Conservation (phyloP, 1,284 basidiomycete genomes). For the Uromyces viciae-fabae region DNA sequence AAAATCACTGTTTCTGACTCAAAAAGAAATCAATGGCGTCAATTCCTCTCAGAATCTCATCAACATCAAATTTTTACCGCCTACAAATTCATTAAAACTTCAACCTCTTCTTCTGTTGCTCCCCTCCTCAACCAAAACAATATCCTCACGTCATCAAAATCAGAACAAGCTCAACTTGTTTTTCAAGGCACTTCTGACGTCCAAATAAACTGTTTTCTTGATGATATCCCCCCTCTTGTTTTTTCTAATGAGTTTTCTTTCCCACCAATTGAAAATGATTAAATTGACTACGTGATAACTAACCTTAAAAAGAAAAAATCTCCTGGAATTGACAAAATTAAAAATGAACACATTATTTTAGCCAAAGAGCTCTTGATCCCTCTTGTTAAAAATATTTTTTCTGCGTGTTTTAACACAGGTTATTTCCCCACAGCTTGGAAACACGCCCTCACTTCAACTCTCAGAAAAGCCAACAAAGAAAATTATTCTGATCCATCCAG, state of each 20-base stretch:
- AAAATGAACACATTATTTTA: background rate
- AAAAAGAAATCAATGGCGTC: slow-evolving; percentile 15
- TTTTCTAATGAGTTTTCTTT: background rate
- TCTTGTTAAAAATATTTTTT: background rate
- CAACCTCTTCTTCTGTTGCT: background rate
- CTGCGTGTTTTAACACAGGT: background rate
- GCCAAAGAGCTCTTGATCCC: background rate
- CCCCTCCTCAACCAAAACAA: background rate
- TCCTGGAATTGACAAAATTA: background rate
- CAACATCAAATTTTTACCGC: background rate
- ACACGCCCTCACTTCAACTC: background rate
- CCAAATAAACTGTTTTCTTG: background rate
- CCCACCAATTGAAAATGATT: background rate
- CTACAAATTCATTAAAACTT: background rate
- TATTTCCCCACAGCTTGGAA: background rate
- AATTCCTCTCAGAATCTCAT: background rate
- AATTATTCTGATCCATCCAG: background rate
- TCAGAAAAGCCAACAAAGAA: background rate
- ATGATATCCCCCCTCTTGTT: background rate
- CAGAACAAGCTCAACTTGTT: background rate
- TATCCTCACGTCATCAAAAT: background rate
- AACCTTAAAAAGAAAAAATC: slow-evolving; percentile 1
- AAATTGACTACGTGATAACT: background rate
- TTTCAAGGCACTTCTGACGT: slow-evolving; percentile 14
- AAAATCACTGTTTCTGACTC: background rate